Conservation (phyloP, 495 filamentous ascomycete species). For the Bathelium albidoporum region DNA sequence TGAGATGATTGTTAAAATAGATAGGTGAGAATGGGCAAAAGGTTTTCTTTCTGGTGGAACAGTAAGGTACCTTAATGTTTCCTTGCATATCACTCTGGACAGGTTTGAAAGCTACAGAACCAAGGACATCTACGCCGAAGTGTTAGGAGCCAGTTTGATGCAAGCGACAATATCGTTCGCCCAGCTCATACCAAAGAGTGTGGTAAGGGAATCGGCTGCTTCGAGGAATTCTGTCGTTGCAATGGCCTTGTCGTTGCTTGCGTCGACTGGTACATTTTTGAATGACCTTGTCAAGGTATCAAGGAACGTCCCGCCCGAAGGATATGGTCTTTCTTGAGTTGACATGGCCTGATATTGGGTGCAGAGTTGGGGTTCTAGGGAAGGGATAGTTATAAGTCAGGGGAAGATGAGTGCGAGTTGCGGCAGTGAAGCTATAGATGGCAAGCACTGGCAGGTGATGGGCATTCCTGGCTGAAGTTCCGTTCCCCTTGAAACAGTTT, state of each 20-base stretch:
- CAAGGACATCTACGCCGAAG: slow-evolving; percentile 56
- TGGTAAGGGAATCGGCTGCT: slow-evolving; percentile 73
- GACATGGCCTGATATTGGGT: background rate
- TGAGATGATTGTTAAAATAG: slow-evolving; percentile 23
- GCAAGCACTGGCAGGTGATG: background rate
- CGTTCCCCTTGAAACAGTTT: background rate
- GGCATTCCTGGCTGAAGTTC: background rate
- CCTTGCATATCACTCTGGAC: slow-evolving; percentile 86
- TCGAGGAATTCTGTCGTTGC: slow-evolving; percentile 82
- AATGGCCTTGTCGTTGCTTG: slow-evolving; percentile 63
- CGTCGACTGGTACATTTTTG: slow-evolving; percentile 64
- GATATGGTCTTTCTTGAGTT: slow-evolving; percentile 22
- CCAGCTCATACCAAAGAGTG: slow-evolving; percentile 63
- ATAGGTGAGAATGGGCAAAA: background rate
- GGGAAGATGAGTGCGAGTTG: background rate
- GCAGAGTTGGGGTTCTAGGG: background rate
- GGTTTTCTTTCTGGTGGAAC: background rate
- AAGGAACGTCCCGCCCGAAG: slow-evolving; percentile 68
- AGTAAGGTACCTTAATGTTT: slow-evolving; percentile 69
- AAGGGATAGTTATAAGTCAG: background rate
- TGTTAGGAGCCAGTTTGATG: background rate
- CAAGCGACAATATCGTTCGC: background rate
- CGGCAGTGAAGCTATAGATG: background rate
- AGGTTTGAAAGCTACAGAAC: slow-evolving; percentile 66
- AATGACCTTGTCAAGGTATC: slow-evolving; percentile 75